Percentiles rank a stretch among this genome's conserved stretches.
Conservation (phyloP, 2,329 filamentous ascomycete species). For the Ophiostoma angusticollis region DNA sequence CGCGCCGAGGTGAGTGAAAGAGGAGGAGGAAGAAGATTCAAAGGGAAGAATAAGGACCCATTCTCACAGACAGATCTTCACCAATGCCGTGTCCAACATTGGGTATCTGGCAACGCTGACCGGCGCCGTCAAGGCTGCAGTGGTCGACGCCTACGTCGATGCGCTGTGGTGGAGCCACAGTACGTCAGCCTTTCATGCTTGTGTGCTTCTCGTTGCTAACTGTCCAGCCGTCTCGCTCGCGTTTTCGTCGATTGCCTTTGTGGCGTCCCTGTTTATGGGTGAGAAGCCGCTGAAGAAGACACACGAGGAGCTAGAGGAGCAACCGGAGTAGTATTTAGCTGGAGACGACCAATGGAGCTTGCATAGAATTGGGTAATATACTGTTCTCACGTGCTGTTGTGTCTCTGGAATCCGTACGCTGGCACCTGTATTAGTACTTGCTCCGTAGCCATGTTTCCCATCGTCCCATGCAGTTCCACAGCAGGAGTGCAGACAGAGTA, state of each 20-base stretch:
- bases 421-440: no score
- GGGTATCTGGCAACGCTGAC: constrained; percentile 9
- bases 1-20: constrained; percentile 15
- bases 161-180: constrained; percentile 14
- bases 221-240: constrained; percentile 13
- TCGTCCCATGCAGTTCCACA: no score
- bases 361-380: no score
- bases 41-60: neutral
- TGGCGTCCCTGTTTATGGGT: constrained; percentile 7
- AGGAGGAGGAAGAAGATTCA: no score
- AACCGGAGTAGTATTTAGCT: neutral
- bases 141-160: constrained; percentile 13
- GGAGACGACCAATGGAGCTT: neutral
- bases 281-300: constrained; percentile 11
- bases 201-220: neutral
- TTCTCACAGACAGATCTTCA: constrained; percentile 5
- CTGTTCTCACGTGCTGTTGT: no score
- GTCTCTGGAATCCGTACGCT: no score
- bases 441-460: no score
- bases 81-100: constrained; percentile 11
- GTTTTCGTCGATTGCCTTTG: constrained; percentile 9
- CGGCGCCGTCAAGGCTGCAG: constrained; percentile 9
- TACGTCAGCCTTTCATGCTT: neutral
- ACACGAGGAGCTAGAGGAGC: neutral
- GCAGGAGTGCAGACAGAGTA: no score